These are phyloP conservation scores for Coniella lustricola DNA, from an alignment of 2,329 filamentous ascomycete genomes.

Conservation along the genomic window DNA sequence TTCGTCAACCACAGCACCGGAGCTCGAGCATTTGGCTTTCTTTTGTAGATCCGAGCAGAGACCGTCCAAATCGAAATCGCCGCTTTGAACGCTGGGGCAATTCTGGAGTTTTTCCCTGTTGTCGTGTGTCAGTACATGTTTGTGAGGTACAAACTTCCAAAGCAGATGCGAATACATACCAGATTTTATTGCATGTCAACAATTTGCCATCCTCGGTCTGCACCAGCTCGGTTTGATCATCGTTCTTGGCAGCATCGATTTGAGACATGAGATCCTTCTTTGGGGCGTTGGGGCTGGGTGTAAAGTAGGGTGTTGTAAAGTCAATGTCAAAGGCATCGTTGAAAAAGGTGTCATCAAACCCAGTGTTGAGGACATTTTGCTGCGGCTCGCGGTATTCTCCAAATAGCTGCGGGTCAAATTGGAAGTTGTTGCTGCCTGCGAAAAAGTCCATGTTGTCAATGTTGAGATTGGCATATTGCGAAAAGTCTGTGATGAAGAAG, in stretches of 20 bases:
- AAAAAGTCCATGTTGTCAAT: conserved; percentile 62
- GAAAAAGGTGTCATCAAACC: conserved; percentile 64
- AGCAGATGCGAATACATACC: conserved; percentile 54
- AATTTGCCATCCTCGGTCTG: conserved; percentile 50
- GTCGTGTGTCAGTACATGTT: conserved; percentile 31
- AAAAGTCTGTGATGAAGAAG: conserved; percentile 27
- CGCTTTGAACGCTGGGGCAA: conserved; percentile 79
- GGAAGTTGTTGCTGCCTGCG: conserved; percentile 70
- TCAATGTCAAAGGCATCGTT: conserved; percentile 77
- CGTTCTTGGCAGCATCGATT: conserved; percentile 68
- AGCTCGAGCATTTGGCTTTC: conserved; percentile 92
- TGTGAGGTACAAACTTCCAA: background rate
- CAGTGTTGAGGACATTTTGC: conserved; percentile 64
- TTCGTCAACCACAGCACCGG: conserved; percentile 81
- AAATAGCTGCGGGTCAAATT: conserved; percentile 88
- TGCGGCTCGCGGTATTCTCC: conserved; percentile 88
- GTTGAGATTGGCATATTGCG: conserved; percentile 36
- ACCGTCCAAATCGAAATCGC: conserved; percentile 88
- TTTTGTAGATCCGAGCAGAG: conserved; percentile 88
- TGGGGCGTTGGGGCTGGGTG: conserved; percentile 37
- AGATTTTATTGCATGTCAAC: conserved; percentile 85
- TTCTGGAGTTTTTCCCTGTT: conserved; percentile 81
- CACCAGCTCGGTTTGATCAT: conserved; percentile 51
- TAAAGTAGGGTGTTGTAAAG: conserved; percentile 75
- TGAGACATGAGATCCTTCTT: conserved; percentile 70